Percentiles rank a stretch among this genome's conserved stretches.
phyloP scores from a whole-genome alignment of 1,139 yeast genomes.

The Yamadazyma buinensis region DNA sequence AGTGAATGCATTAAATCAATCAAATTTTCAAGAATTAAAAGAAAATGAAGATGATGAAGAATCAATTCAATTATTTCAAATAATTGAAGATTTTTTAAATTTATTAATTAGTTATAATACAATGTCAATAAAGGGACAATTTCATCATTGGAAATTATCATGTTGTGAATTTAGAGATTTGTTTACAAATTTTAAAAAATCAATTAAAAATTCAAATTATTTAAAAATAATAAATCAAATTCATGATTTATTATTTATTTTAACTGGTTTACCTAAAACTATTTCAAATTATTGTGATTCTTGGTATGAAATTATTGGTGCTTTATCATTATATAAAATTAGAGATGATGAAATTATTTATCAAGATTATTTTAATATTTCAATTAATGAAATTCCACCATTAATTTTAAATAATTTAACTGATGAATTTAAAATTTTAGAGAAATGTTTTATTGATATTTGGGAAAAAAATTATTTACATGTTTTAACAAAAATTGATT shows the following conservation, averaged over 20 bases:
- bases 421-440: slow-evolving; percentile 35
- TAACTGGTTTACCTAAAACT: slow-evolving; percentile 53
- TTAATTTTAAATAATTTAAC: slow-evolving; percentile 4
- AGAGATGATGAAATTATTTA: slow-evolving; percentile 36
- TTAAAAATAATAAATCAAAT: slow-evolving; percentile 35
- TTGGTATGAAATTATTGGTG: slow-evolving; percentile 73
- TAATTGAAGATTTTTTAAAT: slow-evolving; percentile 45
- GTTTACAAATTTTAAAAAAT: slow-evolving; percentile 21
- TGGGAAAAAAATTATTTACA: slow-evolving; percentile 56
- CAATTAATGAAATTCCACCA: slow-evolving; percentile 36
- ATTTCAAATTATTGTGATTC: slow-evolving; percentile 46
- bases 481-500: slow-evolving; percentile 58
- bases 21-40: slow-evolving; percentile 37
- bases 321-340: slow-evolving; percentile 60
- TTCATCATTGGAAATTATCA: slow-evolving; percentile 47
- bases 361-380: slow-evolving; percentile 29
- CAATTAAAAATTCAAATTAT: slow-evolving; percentile 17
- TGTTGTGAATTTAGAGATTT: slow-evolving; percentile 50
- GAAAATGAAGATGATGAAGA: slow-evolving; percentile 19
- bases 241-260: slow-evolving; percentile 38
- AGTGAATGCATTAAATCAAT: slow-evolving; percentile 40
- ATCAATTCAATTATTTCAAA: slow-evolving; percentile 23
- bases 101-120: slow-evolving; percentile 39
- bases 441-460: slow-evolving; percentile 57
- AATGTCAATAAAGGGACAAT: slow-evolving; percentile 40